Evolutionary conservation across 352 stramenopile genomes (phyloP).

Genomic region (Pythium aquatile): DNA sequence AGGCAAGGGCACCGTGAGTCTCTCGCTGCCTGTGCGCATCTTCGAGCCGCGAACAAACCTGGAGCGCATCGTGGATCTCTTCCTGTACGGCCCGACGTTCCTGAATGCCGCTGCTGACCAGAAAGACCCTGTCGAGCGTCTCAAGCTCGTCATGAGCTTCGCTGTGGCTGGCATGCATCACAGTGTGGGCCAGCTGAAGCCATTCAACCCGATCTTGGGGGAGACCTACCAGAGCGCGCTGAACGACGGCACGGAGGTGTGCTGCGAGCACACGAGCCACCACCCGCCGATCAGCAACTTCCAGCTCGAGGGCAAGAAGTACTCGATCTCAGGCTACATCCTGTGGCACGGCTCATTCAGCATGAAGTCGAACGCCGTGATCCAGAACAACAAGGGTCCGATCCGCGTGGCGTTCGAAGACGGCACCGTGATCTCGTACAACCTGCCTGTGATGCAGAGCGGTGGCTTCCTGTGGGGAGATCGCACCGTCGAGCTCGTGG

Average conservation of each 20-base stretch:
- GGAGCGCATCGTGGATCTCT: conserved; percentile 76
- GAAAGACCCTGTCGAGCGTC: conserved; percentile 62
- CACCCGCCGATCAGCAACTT: conserved; percentile 86
- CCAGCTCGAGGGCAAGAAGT: conserved; percentile 73
- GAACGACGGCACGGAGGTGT: conserved; percentile 79
- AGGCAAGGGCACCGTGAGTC: conserved; percentile 54
- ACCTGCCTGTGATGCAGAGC: conserved; percentile 70
- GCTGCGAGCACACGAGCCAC: conserved; percentile 83
- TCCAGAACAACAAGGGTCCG: conserved; percentile 77
- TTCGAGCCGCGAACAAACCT: conserved; percentile 84
- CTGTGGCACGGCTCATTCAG: conserved; percentile 77
- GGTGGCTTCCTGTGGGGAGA: conserved; percentile 80
- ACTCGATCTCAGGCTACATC: conserved; percentile 66
- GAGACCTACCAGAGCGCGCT: conserved; percentile 75
- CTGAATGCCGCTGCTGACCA: conserved; percentile 60
- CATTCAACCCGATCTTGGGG: conserved; percentile 84
- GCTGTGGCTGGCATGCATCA: conserved; percentile 77
- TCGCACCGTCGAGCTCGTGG: conserved; percentile 75
- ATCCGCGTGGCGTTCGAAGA: conserved; percentile 72
- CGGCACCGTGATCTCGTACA: conserved; percentile 66
- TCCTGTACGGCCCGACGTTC: conserved; percentile 79
- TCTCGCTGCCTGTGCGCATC: conserved; percentile 83
- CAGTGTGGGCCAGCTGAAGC: conserved; percentile 79
- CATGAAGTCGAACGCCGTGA: conserved; percentile 83
- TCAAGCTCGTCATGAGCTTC: conserved; percentile 82